A percentile compares a stretch with the other conserved stretches of the same genome.
phyloP scores from a whole-genome alignment of 139 green algal species.

The Pycnococcus provasolii region DNA sequence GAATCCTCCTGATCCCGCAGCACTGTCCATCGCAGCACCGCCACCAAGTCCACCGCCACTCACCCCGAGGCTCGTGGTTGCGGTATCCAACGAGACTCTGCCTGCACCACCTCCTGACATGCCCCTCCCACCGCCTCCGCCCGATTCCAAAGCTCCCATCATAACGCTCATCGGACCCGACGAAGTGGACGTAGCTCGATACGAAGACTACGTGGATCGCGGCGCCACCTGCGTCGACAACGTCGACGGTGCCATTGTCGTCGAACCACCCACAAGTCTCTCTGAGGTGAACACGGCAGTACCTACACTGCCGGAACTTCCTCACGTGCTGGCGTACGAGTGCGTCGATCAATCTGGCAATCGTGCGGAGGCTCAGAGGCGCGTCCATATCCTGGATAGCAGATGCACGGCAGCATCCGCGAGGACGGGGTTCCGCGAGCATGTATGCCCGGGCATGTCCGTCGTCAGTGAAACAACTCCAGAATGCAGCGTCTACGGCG shows the following conservation, averaged over 20 bases:
- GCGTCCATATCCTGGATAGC: background rate
- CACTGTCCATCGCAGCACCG: too few species aligned
- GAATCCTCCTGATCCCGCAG: too few species aligned
- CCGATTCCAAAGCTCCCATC: too few species aligned
- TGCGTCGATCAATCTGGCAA: background rate
- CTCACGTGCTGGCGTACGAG: background rate
- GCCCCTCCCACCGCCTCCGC: too few species aligned
- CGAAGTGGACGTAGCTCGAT: background rate
- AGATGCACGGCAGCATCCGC: background rate
- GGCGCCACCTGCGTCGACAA: background rate
- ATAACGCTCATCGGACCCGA: too few species aligned
- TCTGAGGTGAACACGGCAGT: background rate
- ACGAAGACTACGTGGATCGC: background rate
- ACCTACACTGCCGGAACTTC: background rate
- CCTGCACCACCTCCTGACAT: too few species aligned
- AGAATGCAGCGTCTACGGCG: background rate
- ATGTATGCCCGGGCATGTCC: too few species aligned
- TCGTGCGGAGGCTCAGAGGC: background rate
- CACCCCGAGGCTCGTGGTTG: too few species aligned
- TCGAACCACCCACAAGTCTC: background rate
- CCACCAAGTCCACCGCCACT: too few species aligned
- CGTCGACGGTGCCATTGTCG: background rate
- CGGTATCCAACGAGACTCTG: too few species aligned
- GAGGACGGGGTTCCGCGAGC: background rate
- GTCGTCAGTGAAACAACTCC: background rate